Percentiles rank a stretch among this genome's conserved stretches.
phyloP scores from a whole-genome alignment of 1,284 basidiomycete species.

The Athelia psychrophila region DNA sequence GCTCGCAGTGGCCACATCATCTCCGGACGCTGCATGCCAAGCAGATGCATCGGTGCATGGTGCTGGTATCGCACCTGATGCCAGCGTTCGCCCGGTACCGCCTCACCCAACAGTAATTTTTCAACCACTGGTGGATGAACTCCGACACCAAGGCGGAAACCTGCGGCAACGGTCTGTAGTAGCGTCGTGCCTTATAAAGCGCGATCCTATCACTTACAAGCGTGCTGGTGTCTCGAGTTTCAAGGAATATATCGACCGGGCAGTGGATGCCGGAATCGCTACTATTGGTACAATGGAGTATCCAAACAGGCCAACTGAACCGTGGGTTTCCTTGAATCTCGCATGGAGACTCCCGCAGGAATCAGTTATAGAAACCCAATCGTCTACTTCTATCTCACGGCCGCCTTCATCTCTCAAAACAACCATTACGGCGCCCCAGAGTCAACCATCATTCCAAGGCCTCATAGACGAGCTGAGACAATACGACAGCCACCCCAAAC shows the following conservation, averaged over 20 bases:
- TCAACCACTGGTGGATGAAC: neutral
- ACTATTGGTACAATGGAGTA: neutral
- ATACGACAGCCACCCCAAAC: neutral
- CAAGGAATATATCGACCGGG: neutral
- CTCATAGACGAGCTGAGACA: too few relatives aligned
- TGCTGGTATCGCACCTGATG: too few relatives aligned
- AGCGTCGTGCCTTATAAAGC: neutral
- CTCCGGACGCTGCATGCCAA: too few relatives aligned
- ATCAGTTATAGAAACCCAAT: neutral
- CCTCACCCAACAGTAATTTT: too few relatives aligned
- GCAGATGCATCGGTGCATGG: too few relatives aligned
- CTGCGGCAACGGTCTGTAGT: neutral
- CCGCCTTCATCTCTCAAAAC: too few relatives aligned
- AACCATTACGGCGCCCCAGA: too few relatives aligned
- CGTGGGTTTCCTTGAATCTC: neutral
- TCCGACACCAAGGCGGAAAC: neutral
- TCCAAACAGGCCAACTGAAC: too few relatives aligned
- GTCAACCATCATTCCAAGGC: too few relatives aligned
- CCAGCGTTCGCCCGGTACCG: too few relatives aligned
- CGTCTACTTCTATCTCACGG: too few relatives aligned
- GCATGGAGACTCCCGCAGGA: neutral
- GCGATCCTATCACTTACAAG: neutral
- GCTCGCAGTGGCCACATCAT: too few relatives aligned
- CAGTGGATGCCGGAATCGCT: neutral
- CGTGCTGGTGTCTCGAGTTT: neutral